Conservation (phyloP, 768 basidiomycete genomes). For the Glaciozyma martinii region DNA sequence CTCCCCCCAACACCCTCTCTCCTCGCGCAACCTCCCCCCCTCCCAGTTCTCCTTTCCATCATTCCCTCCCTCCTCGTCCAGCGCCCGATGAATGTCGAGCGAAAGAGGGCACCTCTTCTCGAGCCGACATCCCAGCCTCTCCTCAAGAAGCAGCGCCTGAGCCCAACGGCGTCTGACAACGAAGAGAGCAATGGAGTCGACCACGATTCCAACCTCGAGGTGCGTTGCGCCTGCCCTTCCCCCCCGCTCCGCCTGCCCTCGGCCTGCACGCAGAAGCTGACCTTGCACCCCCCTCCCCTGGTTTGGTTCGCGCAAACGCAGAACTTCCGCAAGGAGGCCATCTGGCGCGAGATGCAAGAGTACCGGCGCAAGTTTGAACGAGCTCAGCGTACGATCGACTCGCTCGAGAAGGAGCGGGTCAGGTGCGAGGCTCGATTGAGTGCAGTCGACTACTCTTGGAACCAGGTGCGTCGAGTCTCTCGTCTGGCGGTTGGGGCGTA, state of each 20-base stretch:
- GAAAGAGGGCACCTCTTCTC: neutral
- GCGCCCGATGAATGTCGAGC: neutral
- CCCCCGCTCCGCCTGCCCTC: neutral
- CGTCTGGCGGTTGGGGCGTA: no score
- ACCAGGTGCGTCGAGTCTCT: slow-evolving; percentile 48
- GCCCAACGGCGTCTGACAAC: neutral
- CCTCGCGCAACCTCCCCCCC: neutral
- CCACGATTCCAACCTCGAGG: neutral
- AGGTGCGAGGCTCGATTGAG: slow-evolving; percentile 62
- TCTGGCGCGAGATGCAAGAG: slow-evolving; percentile 73
- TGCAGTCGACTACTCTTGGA: slow-evolving; percentile 71
- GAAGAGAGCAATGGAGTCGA: neutral
- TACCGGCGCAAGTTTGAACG: slow-evolving; percentile 68
- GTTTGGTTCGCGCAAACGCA: slow-evolving; percentile 35
- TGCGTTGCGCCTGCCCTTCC: neutral
- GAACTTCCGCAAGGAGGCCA: slow-evolving; percentile 79
- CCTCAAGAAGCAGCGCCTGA: neutral
- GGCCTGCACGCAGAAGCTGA: neutral
- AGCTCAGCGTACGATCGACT: slow-evolving; percentile 52
- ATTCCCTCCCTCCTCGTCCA: neutral
- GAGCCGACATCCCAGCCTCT: neutral
- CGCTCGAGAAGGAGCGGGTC: slow-evolving; percentile 57
- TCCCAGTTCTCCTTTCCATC: neutral
- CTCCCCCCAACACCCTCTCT: neutral
- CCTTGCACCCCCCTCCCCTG: neutral